These are phyloP conservation scores for Allium sativum DNA, from an alignment of 106 monocot genomes.

Conservation along the genomic window DNA sequence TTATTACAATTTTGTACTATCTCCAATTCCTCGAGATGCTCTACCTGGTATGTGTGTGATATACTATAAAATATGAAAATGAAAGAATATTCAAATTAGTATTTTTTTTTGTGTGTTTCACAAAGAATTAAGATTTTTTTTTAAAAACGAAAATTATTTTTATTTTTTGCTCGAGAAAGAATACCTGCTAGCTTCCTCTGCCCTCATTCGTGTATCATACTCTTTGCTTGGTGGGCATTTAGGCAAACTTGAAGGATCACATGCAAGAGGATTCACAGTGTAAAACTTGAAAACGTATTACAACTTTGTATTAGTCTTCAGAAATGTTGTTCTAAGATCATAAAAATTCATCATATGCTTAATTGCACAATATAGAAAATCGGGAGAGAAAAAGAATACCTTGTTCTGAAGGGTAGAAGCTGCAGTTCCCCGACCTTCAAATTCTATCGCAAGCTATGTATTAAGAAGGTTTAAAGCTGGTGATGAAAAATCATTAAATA, in stretches of 20 bases:
- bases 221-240: conserved; percentile 85
- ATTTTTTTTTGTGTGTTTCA: too few species aligned
- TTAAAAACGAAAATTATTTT: too few species aligned
- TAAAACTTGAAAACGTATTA: conserved; percentile 28
- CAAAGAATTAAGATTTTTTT: too few species aligned
- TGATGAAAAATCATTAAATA: conserved; percentile 39
- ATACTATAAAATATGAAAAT: too few species aligned
- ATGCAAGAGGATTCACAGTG: conserved; percentile 35
- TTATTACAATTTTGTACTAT: too few species aligned
- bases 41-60: too few species aligned
- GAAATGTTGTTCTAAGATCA: not conserved
- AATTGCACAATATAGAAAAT: too few species aligned
- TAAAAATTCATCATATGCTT: too few species aligned
- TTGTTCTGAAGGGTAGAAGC: conserved; percentile 51
- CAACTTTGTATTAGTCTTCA: not conserved
- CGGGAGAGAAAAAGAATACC: conserved; percentile 19
- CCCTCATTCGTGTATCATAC: conserved; percentile 54
- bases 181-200: conserved; percentile 61
- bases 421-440: conserved; percentile 47
- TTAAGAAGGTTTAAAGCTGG: conserved; percentile 48
- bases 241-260: conserved; percentile 59
- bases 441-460: conserved; percentile 55
- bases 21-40: too few species aligned
- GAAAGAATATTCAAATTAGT: too few species aligned
- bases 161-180: not conserved